phyloP scores from a whole-genome alignment of 495 filamentous ascomycete genomes.

The Podospora anserina region DNA sequence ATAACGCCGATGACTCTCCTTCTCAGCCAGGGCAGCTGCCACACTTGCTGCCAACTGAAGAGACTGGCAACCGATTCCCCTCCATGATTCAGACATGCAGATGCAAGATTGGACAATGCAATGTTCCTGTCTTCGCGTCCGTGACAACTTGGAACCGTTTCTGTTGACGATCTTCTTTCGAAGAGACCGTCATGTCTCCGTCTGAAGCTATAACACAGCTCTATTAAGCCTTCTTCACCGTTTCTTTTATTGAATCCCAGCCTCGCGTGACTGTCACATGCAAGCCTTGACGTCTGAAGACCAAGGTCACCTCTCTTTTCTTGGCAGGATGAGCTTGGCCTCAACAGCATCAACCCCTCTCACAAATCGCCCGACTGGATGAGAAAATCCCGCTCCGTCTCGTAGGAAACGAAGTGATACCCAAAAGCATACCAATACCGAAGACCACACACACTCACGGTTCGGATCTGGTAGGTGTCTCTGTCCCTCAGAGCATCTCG shows the following conservation, averaged over 20 bases:
- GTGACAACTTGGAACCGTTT: neutral
- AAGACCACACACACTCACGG: constrained; percentile 1
- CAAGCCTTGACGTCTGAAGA: neutral
- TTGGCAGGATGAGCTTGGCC: constrained; percentile 9
- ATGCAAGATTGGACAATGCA: too few relatives aligned
- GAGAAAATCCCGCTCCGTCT: neutral
- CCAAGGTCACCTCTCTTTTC: neutral
- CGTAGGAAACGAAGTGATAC: neutral
- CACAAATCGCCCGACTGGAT: neutral
- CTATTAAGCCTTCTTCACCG: neutral
- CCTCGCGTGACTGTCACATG: constrained; percentile 1
- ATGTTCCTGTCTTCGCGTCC: neutral
- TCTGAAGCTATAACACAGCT: neutral
- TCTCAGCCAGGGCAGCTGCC: neutral
- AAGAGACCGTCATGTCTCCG: neutral
- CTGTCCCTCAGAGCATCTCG: neutral
- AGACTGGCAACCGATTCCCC: neutral
- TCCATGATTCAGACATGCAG: neutral
- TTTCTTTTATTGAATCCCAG: neutral
- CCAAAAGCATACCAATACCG: neutral
- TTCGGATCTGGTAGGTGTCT: constrained; percentile 6
- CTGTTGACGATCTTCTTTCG: neutral
- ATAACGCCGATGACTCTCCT: neutral
- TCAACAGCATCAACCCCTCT: constrained; percentile 2
- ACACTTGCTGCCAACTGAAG: neutral